Base-by-base conservation (phyloP, 2,329 filamentous ascomycete genomes). In the Trichoderma breve region DNA sequence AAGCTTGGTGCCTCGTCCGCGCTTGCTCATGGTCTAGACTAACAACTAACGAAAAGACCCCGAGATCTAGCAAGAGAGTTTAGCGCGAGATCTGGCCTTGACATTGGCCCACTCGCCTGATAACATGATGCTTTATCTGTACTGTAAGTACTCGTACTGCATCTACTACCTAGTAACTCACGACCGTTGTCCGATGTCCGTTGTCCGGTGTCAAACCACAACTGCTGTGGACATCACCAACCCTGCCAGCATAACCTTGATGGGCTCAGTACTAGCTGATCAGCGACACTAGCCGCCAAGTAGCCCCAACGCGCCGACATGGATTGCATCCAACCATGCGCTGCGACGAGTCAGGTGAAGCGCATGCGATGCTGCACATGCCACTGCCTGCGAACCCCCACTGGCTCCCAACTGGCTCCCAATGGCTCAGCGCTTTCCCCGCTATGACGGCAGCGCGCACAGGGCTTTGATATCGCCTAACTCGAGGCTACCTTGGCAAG, bases 281-380 rank as follows among this genome's bases (percentile, higher is more conserved):
- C 39, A 43, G 39, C 39, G 2, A 2, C 39, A 51, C 43, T 21
- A 51, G 21, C 43, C 12, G 43, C 43, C 43, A 51, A 47, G 43
- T 21, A 51, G 43, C 43, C n/a, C 43, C 43, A 51, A 51, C 43
- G 4, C 4, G 43, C 18, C 39, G 43, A 51, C 43, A 51, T 32
- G 55, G 55, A 32, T 18, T 28, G 55, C 26, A 1, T 51, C 55
- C 55, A 58, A 58, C 55, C 28, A 58, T n/a, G 15, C 26, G 15
- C 8, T 6, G 30, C 62, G 24, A n/a, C 65, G 53, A 69, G 65
- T 69, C 65, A 69, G 65, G 34, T 69, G 65, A 69, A 60, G 65
- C 53, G 24, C 26, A 28, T 11, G 18, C 14, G 65, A 58, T 69
- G 53, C 65, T 51, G 65, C 65, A 69, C 65, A 68, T 68, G 65